phyloP scores from a whole-genome alignment of 495 filamentous ascomycete genomes.

The Melanomma pulvis-pyrius region DNA sequence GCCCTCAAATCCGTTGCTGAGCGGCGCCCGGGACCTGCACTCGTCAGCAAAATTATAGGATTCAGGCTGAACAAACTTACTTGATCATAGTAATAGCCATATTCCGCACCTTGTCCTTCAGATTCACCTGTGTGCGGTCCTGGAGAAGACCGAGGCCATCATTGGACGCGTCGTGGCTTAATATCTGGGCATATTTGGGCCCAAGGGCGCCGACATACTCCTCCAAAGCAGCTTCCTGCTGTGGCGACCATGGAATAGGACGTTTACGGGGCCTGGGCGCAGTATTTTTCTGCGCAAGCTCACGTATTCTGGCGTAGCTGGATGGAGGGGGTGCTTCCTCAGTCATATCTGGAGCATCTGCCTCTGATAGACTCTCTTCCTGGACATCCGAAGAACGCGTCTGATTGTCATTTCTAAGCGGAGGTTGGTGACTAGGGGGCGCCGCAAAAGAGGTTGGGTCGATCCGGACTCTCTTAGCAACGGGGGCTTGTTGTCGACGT shows the following conservation, averaged over 20 bases:
- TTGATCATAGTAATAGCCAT: conserved; percentile 63
- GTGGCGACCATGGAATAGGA: conserved; percentile 52
- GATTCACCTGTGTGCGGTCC: conserved; percentile 59
- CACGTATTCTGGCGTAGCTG: conserved; percentile 31
- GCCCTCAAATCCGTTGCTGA: conserved; percentile 10
- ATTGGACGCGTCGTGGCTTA: conserved; percentile 42
- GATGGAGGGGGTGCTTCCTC: conserved; percentile 31
- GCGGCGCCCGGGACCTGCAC: conserved; percentile 1
- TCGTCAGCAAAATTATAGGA: conserved; percentile 27
- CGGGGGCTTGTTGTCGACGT: conserved; percentile 8
- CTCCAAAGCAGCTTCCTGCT: conserved; percentile 55
- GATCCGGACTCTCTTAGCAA: conserved; percentile 20
- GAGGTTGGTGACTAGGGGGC: conserved; percentile 33
- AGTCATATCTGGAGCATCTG: conserved; percentile 28
- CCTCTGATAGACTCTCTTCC: conserved; percentile 19
- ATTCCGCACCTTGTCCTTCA: conserved; percentile 70
- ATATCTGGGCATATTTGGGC: conserved; percentile 58
- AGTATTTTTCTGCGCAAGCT: conserved; percentile 25
- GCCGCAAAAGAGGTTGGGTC: conserved; percentile 16
- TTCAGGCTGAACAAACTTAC: conserved; percentile 45
- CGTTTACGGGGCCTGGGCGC: conserved; percentile 2
- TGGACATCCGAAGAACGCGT: conserved; percentile 3
- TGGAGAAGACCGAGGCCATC: conserved; percentile 43
- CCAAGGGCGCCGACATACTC: conserved; percentile 53
- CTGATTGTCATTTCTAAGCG: not conserved